Conservation (phyloP, 2,329 filamentous ascomycete genomes). For the Ceratocystis cubensis region DNA sequence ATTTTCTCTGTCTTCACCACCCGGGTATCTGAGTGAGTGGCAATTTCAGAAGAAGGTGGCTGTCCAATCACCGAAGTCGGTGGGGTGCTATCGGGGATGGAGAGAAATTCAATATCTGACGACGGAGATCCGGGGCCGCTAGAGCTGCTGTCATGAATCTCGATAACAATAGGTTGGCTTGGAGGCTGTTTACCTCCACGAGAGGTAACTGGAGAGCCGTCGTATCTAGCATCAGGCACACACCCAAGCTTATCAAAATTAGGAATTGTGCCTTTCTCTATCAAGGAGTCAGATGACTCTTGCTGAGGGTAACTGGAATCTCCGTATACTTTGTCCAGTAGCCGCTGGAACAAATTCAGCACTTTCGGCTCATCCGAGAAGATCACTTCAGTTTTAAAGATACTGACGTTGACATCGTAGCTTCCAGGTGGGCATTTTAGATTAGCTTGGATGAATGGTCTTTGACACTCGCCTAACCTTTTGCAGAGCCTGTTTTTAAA, state of each 20-base stretch:
- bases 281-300: background rate
- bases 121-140: background rate
- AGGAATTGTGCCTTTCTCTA: background rate
- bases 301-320: background rate
- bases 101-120: background rate
- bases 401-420: slow-evolving; percentile 62
- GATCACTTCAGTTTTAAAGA: slow-evolving; percentile 58
- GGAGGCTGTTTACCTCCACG: background rate
- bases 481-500: slow-evolving; percentile 40
- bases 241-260: background rate
- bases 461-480: slow-evolving; percentile 29
- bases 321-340: slow-evolving; percentile 35
- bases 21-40: background rate
- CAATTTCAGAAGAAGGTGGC: background rate
- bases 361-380: slow-evolving; percentile 45
- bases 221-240: background rate
- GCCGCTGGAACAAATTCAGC: slow-evolving; percentile 34
- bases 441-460: slow-evolving; percentile 51
- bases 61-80: background rate
- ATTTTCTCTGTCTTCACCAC: background rate
- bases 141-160: slow-evolving; percentile 1
- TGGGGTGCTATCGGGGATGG: slow-evolving; percentile 1
- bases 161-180: background rate
- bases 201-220: background rate
- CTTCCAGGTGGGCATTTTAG: slow-evolving; percentile 48